These are phyloP conservation scores for Penicillium lagena DNA, from an alignment of 495 filamentous ascomycete species.

Conservation along the genomic window DNA sequence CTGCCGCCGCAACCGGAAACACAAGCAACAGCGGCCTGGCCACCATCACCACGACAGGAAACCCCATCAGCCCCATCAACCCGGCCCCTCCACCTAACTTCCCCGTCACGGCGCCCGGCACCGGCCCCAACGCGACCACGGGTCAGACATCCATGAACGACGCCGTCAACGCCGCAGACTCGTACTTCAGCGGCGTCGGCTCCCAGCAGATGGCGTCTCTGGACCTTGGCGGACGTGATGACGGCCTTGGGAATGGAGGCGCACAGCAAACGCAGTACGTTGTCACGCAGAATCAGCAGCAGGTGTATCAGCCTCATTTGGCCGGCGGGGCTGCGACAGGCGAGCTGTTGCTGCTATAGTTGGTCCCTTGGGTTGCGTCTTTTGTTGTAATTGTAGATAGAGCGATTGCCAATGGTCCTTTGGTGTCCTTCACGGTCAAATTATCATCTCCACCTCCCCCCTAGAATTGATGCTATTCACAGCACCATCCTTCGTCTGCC, in stretches of 20 bases:
- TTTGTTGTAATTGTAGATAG: slow-evolving; percentile 19
- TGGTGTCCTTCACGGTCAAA: too few relatives aligned
- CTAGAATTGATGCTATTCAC: too few relatives aligned
- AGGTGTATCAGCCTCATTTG: slow-evolving; percentile 45
- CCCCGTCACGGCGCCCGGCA: slow-evolving; percentile 12
- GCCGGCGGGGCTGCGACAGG: slow-evolving; percentile 43
- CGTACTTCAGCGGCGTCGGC: slow-evolving; percentile 72
- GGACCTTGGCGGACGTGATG: slow-evolving; percentile 46
- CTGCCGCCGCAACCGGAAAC: slow-evolving; percentile 10
- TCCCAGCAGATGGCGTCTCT: slow-evolving; percentile 65
- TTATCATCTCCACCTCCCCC: too few relatives aligned
- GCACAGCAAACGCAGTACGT: slow-evolving; percentile 42
- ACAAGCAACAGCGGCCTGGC: slow-evolving; percentile 23
- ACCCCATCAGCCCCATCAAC: slow-evolving; percentile 13
- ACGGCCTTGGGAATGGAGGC: slow-evolving; percentile 31
- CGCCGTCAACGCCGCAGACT: slow-evolving; percentile 76
- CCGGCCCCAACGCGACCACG: slow-evolving; percentile 12
- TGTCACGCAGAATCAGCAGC: slow-evolving; percentile 49
- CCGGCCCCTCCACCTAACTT: slow-evolving; percentile 13
- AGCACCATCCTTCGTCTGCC: too few relatives aligned
- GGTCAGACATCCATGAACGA: slow-evolving; percentile 46
- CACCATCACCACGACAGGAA: slow-evolving; percentile 17
- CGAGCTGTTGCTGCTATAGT: slow-evolving; percentile 42
- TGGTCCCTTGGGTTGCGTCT: not conserved
- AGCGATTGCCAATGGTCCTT: not conserved